Base-by-base conservation (phyloP, 1,139 yeast species). In the Candida glucosophila region DNA sequence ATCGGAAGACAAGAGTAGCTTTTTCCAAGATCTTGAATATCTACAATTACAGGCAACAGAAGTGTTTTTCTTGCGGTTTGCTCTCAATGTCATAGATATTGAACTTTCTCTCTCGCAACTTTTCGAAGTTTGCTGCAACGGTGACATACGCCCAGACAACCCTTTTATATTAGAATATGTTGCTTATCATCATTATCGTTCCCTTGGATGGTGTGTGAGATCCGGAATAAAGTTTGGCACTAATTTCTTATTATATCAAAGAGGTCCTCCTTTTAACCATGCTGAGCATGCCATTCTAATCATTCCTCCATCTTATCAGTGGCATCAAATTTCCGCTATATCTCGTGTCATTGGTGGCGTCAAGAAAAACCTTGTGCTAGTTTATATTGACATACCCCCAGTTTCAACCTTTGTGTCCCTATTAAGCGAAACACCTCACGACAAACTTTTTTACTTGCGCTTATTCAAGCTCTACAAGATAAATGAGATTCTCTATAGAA, bases 261-360 rank as follows among this genome's bases (percentile, higher is more conserved):
- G 90, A 30, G 99, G 99, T 0, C 98, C 98, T 6, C 96, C 96
- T 1, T 86, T 88, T 47, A 73, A 79, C 24, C 99, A 90, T 48
- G 97, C 98, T 0, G 95, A 86, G 41, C 83, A 73, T 48, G 83
- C 92, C 4, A 47, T 76, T 2, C 48, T 69, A 39, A 61, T 81
- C 0, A 37, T 73, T 22, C 64, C 70, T 6, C 35, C 36, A 2
- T 36, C 40, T 8, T 25, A 37, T 11, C 33, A 61, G 26, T 80
- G 90, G 79, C 62, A 66, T 39, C 77, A 75, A 61, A 58, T 68
- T 32, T 71, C 88, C 2, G 67, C 86, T 2, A 49, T 76, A 15
- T 76, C 82, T 17, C 67, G 98, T 34, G 95, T 90, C 3, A 72
- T 83, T 27, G 82, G 93, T 1, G 85, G 92, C 15, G 97, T 90